Base-by-base conservation (phyloP, 2,329 filamentous ascomycete species). In the Beauveria brongniartii region DNA sequence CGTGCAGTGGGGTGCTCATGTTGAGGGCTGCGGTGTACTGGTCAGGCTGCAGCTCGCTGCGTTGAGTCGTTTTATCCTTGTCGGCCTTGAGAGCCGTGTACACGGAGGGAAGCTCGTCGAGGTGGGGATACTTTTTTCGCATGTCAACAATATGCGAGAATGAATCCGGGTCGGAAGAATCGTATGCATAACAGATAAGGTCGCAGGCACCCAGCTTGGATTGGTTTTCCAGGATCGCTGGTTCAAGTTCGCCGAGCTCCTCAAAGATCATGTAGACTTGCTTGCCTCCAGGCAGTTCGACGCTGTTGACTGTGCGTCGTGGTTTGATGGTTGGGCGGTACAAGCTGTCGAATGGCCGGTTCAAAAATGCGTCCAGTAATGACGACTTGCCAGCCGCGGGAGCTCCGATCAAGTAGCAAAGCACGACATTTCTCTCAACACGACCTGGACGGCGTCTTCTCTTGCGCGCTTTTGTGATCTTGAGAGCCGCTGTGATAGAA, bases 241-340 rank as follows among this genome's bases (percentile, higher is more conserved):
- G 89, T 73, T 97, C 94, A n/a, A 96, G 80, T 73, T 97, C 92
- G 40, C 94, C 94, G 1, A 97, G 86, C 74, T 99, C 94, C 69
- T 96, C 91, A 26, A 97, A 80, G 62, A 99, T 97, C 40, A 99
- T 81, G 71, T 99, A 97, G 73, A 92, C 96, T 75, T 99, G 94
- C 72, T 96, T 96, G 56, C 94, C 94, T 10, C 94, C 94, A 51
- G 91, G 92, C 1, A 99, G 83, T 71, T 99, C 94, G 20, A 99
- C 94, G 62, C 91, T 96, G 72, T 99, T 97, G 65, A 99, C 94
- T 0, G 92, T 92, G 4, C 91, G 90, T 12, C 91, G 89, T 2
- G 94, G 92, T 70, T 96, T 94, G 72, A 99, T 97, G 3, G 94
- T 99, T 0, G 94, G 94, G 64, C 90, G 88, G 71, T 97, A 96